phyloP scores from a whole-genome alignment of 139 green algal genomes.

The Asterochloris erici region DNA sequence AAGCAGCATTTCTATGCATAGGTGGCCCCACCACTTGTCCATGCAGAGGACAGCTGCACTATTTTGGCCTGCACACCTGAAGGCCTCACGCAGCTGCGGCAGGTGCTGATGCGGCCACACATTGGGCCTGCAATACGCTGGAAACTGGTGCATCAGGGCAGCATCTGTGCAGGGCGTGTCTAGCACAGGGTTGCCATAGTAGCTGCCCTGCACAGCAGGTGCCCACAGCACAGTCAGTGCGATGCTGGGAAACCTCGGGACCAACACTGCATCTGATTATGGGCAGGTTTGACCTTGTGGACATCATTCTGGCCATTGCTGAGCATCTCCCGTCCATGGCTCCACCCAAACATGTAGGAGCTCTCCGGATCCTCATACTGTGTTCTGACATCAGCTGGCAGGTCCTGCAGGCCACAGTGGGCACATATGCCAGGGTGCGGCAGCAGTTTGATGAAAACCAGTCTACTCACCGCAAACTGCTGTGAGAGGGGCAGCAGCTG shows the following conservation, averaged over 20 bases:
- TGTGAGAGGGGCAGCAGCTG: slow-evolving; percentile 51
- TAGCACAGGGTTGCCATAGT: slow-evolving; percentile 66
- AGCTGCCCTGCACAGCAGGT: slow-evolving; percentile 30
- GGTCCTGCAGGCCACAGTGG: slow-evolving; percentile 14
- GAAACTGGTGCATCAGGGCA: slow-evolving; percentile 30
- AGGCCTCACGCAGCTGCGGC: slow-evolving; percentile 57
- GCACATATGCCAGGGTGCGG: not conserved
- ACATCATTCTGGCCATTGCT: slow-evolving; percentile 45
- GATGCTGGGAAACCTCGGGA: not conserved
- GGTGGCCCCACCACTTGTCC: not conserved
- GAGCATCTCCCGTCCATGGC: slow-evolving; percentile 61
- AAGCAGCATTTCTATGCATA: not conserved
- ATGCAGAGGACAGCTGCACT: not conserved
- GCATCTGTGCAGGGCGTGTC: slow-evolving; percentile 27
- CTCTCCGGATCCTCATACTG: slow-evolving; percentile 45
- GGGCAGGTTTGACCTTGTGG: slow-evolving; percentile 40
- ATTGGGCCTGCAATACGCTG: slow-evolving; percentile 50
- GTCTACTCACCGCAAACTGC: slow-evolving; percentile 42
- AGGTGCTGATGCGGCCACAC: slow-evolving; percentile 64
- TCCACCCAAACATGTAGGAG: slow-evolving; percentile 71
- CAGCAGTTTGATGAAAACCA: too few species aligned
- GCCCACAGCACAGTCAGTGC: not conserved
- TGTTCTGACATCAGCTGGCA: slow-evolving; percentile 29
- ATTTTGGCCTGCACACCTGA: slow-evolving; percentile 22
- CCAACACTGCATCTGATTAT: not conserved